Evolutionary conservation across 768 basidiomycete species (phyloP), one percentile per base, ranked within the genome.

Genomic region (Tricholoma terreum): DNA sequence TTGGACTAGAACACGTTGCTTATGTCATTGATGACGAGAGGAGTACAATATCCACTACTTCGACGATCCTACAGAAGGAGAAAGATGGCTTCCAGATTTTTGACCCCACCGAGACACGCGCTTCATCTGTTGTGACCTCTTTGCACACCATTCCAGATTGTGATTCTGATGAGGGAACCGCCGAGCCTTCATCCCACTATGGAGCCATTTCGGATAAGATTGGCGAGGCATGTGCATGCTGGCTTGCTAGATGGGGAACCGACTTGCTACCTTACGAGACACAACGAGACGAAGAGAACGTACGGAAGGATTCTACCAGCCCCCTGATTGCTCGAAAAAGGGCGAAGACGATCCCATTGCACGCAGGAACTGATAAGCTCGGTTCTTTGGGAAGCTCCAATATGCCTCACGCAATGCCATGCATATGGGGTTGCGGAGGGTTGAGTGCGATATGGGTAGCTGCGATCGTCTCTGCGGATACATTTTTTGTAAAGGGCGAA

Each of bases 161-260:
- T 30, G 61, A 65, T 48, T 51, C 52, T 4, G 55, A 59, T 12
- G 55, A 50, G 10, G 21, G 21, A 31, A 7, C 52, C 19, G 66
- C 27, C 61, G 67, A 67, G 12, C 77, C 80, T 1, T 74, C 74
- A 34, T 89, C 85, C 63, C 80, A 85, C 66, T 96, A 97, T 65
- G 94, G 94, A n/a, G 79, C 84, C n/a, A 78, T 94, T 9, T 90
- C 90, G 0, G 85, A 93, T 71, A 95, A 92, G 74, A 91, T 97
- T 55, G 94, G 94, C 11, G 93, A 96, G 71, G 88, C 92, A 0
- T 87, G 88, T 62, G 82, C 83, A 2, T 92, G 89, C 69, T 98
- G 94, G 93, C 76, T 97, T 15, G 80, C 86, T 1, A 78, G 91
- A 43, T 98, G 94, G 94, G 91, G 86, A 0, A 68, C 73, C 11